A percentile compares a stretch with the other conserved stretches of the same genome.
These are phyloP conservation scores for Xanthoceras sorbifolium DNA, from an alignment of 345 rosid genomes.

Conservation along the genomic window DNA sequence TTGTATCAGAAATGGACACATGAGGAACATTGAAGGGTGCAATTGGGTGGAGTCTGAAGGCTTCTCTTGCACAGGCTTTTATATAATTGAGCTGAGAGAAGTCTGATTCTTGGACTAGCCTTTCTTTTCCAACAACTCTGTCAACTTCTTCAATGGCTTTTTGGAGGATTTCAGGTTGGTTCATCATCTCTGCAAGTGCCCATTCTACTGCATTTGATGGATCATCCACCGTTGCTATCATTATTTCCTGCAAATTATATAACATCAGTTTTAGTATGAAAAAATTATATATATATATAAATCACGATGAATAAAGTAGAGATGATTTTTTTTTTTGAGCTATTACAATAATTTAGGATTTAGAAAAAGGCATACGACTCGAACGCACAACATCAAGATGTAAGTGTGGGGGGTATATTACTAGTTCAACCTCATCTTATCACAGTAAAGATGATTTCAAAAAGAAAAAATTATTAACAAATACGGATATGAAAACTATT, in stretches of 20 bases:
- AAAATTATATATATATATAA: too few species aligned
- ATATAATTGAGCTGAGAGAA: slow-evolving; percentile 40
- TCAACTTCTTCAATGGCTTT: slow-evolving; percentile 49
- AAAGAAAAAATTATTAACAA: too few species aligned
- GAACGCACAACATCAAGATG: too few species aligned
- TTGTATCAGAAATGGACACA: slow-evolving; percentile 27
- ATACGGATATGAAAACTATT: too few species aligned
- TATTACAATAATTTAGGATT: too few species aligned
- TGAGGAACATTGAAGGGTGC: slow-evolving; percentile 52
- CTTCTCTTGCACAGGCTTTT: slow-evolving; percentile 53
- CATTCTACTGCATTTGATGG: slow-evolving; percentile 60
- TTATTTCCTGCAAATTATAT: slow-evolving; percentile 44
- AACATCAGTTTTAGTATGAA: too few species aligned
- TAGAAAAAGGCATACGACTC: too few species aligned
- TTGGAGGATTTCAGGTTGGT: slow-evolving; percentile 41
- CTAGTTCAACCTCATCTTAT: too few species aligned
- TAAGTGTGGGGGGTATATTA: too few species aligned
- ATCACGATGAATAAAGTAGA: too few species aligned
- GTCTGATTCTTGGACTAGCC: slow-evolving; percentile 54
- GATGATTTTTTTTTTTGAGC: too few species aligned
- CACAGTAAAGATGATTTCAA: too few species aligned
- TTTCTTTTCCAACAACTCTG: slow-evolving; percentile 41
- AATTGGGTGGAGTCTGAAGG: slow-evolving; percentile 53
- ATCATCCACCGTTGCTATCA: slow-evolving; percentile 53
- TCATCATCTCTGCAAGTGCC: slow-evolving; percentile 58